These are phyloP conservation scores for Mimosa pudica DNA, from an alignment of 306 rosid genomes.

Conservation along the genomic window DNA sequence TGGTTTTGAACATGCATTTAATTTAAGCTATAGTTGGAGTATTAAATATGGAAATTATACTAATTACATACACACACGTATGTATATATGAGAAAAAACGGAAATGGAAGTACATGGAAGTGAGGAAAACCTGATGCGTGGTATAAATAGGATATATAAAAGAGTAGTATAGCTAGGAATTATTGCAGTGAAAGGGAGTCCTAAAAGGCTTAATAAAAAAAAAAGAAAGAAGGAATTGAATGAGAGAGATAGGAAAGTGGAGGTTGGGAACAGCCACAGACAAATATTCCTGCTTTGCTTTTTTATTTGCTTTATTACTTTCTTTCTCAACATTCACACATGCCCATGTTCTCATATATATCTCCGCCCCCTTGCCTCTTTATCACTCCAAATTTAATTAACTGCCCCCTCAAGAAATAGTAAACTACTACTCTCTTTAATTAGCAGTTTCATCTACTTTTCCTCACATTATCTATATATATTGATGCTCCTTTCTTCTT, in stretches of 20 bases:
- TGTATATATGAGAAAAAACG: too few species aligned
- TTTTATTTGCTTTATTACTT: background rate
- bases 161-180: background rate
- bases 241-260: background rate
- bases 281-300: constrained; percentile 9
- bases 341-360: constrained; percentile 1
- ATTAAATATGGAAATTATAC: background rate
- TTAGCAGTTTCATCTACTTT: background rate
- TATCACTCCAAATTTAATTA: background rate
- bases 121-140: background rate
- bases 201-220: background rate
- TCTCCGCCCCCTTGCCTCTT: background rate
- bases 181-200: background rate
- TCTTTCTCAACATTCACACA: background rate
- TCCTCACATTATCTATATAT: background rate
- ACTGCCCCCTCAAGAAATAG: background rate
- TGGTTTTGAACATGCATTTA: background rate
- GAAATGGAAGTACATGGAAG: background rate
- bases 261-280: constrained; percentile 2
- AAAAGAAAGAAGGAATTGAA: background rate
- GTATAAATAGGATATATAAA: background rate
- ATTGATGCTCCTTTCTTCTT: background rate
- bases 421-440: background rate
- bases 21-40: background rate
- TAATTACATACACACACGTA: too few species aligned